Evolutionary conservation across 305 asterid genomes (phyloP).

Genomic region (Solanum hybrid): DNA sequence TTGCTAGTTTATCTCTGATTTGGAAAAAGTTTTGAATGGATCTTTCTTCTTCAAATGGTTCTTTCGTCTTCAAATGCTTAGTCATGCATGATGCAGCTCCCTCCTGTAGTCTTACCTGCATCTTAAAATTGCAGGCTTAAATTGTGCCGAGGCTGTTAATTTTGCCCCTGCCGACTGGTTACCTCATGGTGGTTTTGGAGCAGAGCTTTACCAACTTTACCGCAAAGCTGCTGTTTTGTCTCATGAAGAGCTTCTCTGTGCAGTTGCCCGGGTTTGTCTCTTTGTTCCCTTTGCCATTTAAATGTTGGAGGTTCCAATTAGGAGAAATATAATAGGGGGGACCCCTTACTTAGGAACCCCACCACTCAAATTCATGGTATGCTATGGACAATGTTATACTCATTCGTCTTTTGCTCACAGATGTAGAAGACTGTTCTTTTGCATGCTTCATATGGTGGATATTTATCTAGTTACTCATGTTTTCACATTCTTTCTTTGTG

Average conservation of each 20-base stretch:
- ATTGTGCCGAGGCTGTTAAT: constrained; percentile 99
- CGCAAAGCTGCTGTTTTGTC: constrained; percentile 87
- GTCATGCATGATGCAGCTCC: neutral
- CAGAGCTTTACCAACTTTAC: constrained; percentile 80
- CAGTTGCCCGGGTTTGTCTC: constrained; percentile 60
- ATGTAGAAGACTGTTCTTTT: neutral
- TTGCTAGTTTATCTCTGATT: constrained; percentile 6
- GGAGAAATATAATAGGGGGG: neutral
- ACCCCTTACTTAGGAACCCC: neutral
- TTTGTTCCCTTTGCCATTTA: neutral
- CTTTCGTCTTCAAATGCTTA: neutral
- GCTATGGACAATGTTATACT: neutral
- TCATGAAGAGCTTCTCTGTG: constrained; percentile 91
- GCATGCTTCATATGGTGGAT: neutral
- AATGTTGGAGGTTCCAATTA: neutral
- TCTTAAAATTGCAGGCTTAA: constrained; percentile 55
- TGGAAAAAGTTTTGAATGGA: neutral
- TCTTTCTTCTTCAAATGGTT: neutral
- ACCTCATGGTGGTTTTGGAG: constrained; percentile 96
- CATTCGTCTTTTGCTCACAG: neutral
- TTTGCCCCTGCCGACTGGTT: constrained; percentile 99
- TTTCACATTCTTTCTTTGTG: neutral
- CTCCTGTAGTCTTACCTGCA: constrained; percentile 7
- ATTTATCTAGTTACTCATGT: neutral
- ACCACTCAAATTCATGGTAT: neutral